These are phyloP conservation scores for Drechslerella dactyloides DNA, from an alignment of 2,329 filamentous ascomycete genomes.

Conservation along the genomic window DNA sequence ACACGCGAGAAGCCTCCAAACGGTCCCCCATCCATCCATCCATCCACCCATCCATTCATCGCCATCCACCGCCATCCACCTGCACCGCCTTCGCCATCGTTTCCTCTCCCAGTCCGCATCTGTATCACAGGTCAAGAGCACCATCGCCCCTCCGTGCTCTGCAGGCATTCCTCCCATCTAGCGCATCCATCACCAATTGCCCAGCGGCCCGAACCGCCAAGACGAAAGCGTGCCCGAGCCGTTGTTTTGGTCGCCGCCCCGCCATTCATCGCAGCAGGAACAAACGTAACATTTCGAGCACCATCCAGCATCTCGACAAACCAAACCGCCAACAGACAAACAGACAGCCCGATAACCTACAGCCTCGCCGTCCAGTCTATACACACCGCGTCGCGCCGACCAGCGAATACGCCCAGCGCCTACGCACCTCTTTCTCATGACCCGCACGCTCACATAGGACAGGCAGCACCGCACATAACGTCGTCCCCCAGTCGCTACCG, in stretches of 20 bases:
- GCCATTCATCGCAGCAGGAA: not conserved
- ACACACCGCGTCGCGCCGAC: not conserved
- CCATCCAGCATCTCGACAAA: not conserved
- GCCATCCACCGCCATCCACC: not conserved
- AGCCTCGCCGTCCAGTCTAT: not conserved
- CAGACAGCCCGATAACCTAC: not conserved
- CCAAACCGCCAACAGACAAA: no score
- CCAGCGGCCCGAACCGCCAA: not conserved
- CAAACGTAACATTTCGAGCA: not conserved
- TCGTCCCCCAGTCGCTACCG: no score
- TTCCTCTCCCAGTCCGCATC: not conserved
- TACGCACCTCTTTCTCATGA: no score
- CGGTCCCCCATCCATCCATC: no score
- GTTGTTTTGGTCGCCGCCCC: not conserved
- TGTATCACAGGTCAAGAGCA: not conserved
- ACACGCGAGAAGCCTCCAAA: not conserved
- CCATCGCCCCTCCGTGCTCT: not conserved
- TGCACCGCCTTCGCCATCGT: not conserved
- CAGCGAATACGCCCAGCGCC: no score
- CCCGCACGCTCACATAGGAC: no score
- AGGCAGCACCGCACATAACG: no score
- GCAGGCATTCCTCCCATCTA: not conserved
- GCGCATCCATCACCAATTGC: not conserved
- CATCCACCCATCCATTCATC: not conserved
- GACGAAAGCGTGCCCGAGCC: not conserved